Conservation (phyloP, 805 yeast species). For the Kluyveromyces siamensis region DNA sequence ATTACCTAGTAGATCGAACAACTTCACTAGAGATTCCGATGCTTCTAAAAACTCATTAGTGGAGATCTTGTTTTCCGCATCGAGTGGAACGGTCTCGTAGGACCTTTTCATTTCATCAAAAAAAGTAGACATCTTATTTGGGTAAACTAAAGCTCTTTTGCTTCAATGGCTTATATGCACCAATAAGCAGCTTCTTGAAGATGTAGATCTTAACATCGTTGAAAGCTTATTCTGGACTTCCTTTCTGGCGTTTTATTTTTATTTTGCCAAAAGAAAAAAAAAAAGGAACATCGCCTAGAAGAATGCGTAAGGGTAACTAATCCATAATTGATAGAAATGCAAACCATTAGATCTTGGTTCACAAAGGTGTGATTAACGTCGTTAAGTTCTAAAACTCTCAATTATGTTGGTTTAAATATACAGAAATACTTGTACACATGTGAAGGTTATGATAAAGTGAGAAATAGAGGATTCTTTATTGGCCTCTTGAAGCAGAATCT, state of each 20-base stretch:
- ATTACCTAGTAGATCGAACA: slow-evolving; percentile 75
- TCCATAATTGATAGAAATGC: no score
- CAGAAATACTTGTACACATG: background rate
- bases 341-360: no score
- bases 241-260: background rate
- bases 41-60: slow-evolving; percentile 77
- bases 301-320: background rate
- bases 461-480: background rate
- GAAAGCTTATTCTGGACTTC: background rate
- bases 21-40: slow-evolving; percentile 69
- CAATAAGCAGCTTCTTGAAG: background rate
- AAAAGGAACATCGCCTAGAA: background rate
- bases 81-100: slow-evolving; percentile 65
- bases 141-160: background rate
- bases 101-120: slow-evolving; percentile 71
- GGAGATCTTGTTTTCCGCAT: slow-evolving; percentile 49
- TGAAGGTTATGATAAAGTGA: background rate
- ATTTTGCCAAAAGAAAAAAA: background rate
- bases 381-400: background rate
- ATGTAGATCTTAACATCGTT: background rate
- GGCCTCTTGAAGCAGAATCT: slow-evolving; percentile 3
- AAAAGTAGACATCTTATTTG: slow-evolving; percentile 52
- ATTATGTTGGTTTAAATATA: background rate
- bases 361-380: no score
- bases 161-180: background rate